Evolutionary conservation across 2,329 filamentous ascomycete species (phyloP), one percentile per base, ranked within the genome.

Genomic region (Pseudocercospora cruenta): DNA sequence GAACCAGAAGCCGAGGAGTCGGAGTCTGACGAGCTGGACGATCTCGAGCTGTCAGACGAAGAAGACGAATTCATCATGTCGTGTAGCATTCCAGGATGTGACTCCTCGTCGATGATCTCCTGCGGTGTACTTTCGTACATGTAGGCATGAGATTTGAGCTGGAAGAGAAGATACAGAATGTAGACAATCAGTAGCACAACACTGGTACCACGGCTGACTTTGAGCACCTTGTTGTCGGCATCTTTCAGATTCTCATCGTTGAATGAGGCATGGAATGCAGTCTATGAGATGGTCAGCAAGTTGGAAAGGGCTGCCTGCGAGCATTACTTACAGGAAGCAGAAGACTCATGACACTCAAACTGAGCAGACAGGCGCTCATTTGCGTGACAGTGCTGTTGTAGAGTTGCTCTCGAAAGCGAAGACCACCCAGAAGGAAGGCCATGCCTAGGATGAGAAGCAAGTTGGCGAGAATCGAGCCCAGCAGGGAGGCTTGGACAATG

Each of bases 311-410:
- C 5, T n/a, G 49, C 6, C 19, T 19, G 33, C 8, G 9, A 10
- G 7, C 33, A 14, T 10, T 7, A 43, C 87, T 72, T 80, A 91
- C 90, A 0, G 94, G 93, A 12, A 97, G 81, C 26, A 97, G 86
- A 22, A 97, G 83, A 82, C 93, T 97, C 80, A 92, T 94, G 67
- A 96, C 94, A 75, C 91, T 94, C 79, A 97, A 80, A 82, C 92
- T 96, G 72, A 97, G 86, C 72, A 97, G 84, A 81, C 93, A 96
- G 60, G 94, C 94, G 77, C 93, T 97, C 92, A 97, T 97, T 78
- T 97, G 93, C 0, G 93, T 97, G 65, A 97, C 92, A 22, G 92
- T 97, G 80, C 89, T 95, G 81, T 97, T 97, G 81, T 97, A 97
- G 69, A 97, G 90, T 83, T 97, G 94, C 82, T 97, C 94, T 77